Evolutionary conservation across 352 stramenopile species (phyloP).

Genomic region (Globisporangium paroecandrum): DNA sequence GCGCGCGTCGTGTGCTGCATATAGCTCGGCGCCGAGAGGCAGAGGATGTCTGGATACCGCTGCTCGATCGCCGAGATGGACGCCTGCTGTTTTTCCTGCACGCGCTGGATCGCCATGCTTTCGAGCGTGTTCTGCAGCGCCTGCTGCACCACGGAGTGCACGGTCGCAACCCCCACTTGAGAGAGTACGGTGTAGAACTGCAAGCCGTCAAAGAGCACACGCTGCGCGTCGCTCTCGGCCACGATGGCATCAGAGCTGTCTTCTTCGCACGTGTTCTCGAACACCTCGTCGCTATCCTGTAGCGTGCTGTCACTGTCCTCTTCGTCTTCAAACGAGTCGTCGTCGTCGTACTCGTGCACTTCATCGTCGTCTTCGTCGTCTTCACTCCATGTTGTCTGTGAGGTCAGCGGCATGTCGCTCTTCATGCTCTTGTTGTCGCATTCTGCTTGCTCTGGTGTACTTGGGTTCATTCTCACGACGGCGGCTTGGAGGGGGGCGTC

Average conservation of each 20-base stretch:
- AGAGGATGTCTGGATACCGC: conserved; percentile 67
- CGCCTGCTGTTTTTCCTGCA: conserved; percentile 28
- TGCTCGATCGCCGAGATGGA: conserved; percentile 57
- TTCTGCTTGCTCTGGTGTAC: background rate
- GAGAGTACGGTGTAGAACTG: conserved; percentile 64
- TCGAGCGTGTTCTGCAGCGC: conserved; percentile 35
- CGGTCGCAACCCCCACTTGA: conserved; percentile 32
- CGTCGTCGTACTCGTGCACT: background rate
- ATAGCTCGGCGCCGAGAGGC: conserved; percentile 26
- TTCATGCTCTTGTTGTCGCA: background rate
- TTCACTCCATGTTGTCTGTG: conserved; percentile 5
- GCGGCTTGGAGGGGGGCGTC: conserved; percentile 14
- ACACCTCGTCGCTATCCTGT: conserved; percentile 6
- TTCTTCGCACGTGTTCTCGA: conserved; percentile 1
- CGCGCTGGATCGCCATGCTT: conserved; percentile 25
- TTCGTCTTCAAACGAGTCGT: conserved; percentile 1
- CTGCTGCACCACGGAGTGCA: conserved; percentile 33
- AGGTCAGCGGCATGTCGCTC: background rate
- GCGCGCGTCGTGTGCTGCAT: conserved; percentile 13
- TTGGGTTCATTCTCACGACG: background rate
- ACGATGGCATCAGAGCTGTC: conserved; percentile 2
- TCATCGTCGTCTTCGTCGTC: background rate
- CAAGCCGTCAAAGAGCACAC: conserved; percentile 50
- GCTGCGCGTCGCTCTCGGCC: conserved; percentile 19
- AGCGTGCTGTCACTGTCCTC: conserved; percentile 1